Evolutionary conservation across 306 rosid species (phyloP).

Genomic region (Hippophae rhamnoides): DNA sequence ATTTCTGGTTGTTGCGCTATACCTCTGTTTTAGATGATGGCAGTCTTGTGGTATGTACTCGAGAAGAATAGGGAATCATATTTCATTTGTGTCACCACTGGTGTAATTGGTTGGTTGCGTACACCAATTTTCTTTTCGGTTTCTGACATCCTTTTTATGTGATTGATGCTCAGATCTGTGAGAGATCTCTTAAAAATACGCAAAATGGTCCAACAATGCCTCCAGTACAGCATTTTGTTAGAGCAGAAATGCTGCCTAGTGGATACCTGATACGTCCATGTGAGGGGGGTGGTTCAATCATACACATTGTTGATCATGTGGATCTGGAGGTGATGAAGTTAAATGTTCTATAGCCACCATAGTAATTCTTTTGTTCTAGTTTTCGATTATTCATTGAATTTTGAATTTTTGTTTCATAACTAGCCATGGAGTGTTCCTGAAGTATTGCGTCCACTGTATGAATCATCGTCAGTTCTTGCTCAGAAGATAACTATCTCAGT

Average conservation of each 20-base stretch:
- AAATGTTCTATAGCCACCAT: not conserved
- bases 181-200: conserved; percentile 87
- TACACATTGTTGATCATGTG: conserved; percentile 91
- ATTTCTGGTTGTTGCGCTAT: conserved; percentile 93
- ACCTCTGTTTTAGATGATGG: conserved; percentile 94
- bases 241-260: conserved; percentile 94
- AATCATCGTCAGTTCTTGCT: conserved; percentile 79
- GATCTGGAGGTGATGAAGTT: conserved; percentile 62
- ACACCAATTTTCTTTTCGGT: conserved; percentile 1
- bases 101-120: not conserved
- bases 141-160: conserved; percentile 12
- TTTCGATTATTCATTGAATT: not conserved
- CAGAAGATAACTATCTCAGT: conserved; percentile 97
- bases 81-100: not conserved
- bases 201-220: conserved; percentile 98
- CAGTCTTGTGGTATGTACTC: conserved; percentile 72
- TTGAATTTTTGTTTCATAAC: conserved; percentile 5
- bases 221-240: conserved; percentile 89
- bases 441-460: conserved; percentile 87
- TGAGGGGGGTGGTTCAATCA: conserved; percentile 97
- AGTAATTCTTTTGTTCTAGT: not conserved
- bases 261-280: conserved; percentile 93
- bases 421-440: conserved; percentile 98
- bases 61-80: conserved; percentile 3
- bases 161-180: conserved; percentile 51